These are phyloP conservation scores for Ceratocystiopsis minuta DNA, from an alignment of 2,329 filamentous ascomycete species.

Conservation along the genomic window DNA sequence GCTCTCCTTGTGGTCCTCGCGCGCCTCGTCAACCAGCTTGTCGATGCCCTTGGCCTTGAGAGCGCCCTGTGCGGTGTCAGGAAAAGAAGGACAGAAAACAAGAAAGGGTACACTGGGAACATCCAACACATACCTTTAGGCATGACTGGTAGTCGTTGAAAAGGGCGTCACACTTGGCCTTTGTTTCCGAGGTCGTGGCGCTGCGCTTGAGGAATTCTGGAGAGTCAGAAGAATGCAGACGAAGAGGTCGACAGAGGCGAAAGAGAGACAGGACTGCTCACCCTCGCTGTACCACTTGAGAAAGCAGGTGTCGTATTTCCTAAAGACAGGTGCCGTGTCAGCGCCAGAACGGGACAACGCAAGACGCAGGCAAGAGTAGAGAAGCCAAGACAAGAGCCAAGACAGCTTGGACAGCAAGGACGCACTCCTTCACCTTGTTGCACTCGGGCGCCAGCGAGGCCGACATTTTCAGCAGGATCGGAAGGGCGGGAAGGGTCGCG, in stretches of 20 bases:
- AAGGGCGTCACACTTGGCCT: conserved; percentile 58
- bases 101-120: neutral
- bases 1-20: conserved; percentile 77
- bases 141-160: conserved; percentile 85
- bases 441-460: conserved; percentile 88
- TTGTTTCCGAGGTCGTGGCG: conserved; percentile 50
- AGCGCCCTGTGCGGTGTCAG: conserved; percentile 40
- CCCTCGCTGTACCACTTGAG: conserved; percentile 99
- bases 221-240: neutral
- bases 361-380: neutral
- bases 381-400: neutral
- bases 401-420: conserved; percentile 1
- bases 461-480: conserved; percentile 66
- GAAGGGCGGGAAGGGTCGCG: too few species aligned
- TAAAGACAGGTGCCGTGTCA: conserved; percentile 17
- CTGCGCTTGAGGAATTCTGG: conserved; percentile 78
- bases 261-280: conserved; percentile 25
- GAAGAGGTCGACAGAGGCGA: neutral
- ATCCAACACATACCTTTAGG: conserved; percentile 46
- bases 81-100: neutral
- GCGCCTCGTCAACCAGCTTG: conserved; percentile 76
- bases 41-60: conserved; percentile 84
- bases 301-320: conserved; percentile 92
- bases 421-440: conserved; percentile 88
- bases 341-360: neutral